Evolutionary conservation across 2,329 filamentous ascomycete species (phyloP).

Genomic region (Aspergillus pseudoterreus): DNA sequence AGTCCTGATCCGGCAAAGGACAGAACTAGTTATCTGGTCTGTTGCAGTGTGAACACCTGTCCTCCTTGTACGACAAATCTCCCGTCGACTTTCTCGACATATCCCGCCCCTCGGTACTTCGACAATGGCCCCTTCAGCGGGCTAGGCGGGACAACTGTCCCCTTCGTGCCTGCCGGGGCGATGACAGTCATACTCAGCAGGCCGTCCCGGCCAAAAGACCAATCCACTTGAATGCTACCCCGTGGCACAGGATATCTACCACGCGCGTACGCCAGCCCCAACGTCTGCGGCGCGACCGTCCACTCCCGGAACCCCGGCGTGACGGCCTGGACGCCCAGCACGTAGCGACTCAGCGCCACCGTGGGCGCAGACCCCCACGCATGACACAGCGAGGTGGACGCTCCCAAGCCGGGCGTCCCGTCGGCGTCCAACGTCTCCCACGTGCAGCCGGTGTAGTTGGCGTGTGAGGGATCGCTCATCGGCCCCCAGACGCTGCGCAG

Average conservation of each 20-base stretch:
- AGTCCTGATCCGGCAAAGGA: no score
- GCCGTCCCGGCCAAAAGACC: constrained; percentile 1
- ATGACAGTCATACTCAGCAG: constrained; percentile 4
- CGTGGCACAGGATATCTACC: constrained; percentile 4
- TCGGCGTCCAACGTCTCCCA: constrained; percentile 9
- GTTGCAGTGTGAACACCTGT: no score
- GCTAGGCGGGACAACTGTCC: constrained; percentile 4
- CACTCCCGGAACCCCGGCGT: constrained; percentile 16
- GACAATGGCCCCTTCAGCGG: not conserved
- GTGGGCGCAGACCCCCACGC: constrained; percentile 33
- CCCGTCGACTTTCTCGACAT: no score
- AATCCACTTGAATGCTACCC: constrained; percentile 5
- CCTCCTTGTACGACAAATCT: no score
- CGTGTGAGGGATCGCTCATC: constrained; percentile 8
- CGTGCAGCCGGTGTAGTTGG: constrained; percentile 14
- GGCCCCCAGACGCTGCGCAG: constrained; percentile 10
- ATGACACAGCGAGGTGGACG: constrained; percentile 30
- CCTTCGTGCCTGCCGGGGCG: constrained; percentile 5
- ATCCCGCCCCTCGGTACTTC: no score
- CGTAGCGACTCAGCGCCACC: constrained; percentile 27
- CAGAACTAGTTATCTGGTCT: no score
- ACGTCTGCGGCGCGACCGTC: constrained; percentile 15
- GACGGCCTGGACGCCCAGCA: constrained; percentile 23
- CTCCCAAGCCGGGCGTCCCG: constrained; percentile 12
- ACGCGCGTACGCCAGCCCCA: constrained; percentile 18